phyloP scores from a whole-genome alignment of 2,329 filamentous ascomycete genomes.

The Fusarium torulosum region DNA sequence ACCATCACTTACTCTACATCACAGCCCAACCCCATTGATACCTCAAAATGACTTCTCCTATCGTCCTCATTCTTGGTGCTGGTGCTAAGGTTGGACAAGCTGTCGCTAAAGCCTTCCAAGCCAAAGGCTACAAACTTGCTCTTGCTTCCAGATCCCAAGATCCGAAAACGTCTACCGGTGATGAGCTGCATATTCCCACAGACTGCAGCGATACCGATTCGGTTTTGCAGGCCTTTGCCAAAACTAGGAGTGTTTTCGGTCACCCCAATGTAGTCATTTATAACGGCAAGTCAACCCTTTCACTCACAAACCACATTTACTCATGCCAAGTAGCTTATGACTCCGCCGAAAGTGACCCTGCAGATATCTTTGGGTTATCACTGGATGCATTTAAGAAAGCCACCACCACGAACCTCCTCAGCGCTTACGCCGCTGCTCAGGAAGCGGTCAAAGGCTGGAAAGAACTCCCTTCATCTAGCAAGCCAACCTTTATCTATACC shows the following conservation, averaged over 20 bases:
- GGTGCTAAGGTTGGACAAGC: conserved; percentile 22
- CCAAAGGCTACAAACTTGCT: conserved; percentile 22
- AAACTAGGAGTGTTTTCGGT: not conserved
- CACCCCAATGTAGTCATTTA: conserved; percentile 19
- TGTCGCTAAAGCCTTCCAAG: conserved; percentile 14
- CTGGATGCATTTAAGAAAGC: not conserved
- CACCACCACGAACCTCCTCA: not conserved
- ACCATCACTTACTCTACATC: too few relatives aligned
- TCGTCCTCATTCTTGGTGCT: conserved; percentile 21
- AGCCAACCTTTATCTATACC: conserved; percentile 6
- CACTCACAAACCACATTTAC: not conserved
- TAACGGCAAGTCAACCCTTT: not conserved
- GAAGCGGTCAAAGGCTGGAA: conserved; percentile 10
- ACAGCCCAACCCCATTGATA: not conserved
- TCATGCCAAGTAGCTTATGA: not conserved
- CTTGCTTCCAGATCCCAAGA: conserved; percentile 13
- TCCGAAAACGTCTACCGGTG: not conserved
- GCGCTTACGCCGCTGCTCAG: conserved; percentile 18
- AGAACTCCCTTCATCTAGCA: not conserved
- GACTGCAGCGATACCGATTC: conserved; percentile 1
- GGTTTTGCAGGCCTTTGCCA: not conserved
- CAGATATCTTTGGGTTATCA: conserved; percentile 3
- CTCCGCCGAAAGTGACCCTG: not conserved
- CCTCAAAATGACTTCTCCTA: not conserved
- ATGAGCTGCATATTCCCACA: conserved; percentile 3